Base-by-base conservation (phyloP, 306 rosid species). In the Neltuma alba region DNA sequence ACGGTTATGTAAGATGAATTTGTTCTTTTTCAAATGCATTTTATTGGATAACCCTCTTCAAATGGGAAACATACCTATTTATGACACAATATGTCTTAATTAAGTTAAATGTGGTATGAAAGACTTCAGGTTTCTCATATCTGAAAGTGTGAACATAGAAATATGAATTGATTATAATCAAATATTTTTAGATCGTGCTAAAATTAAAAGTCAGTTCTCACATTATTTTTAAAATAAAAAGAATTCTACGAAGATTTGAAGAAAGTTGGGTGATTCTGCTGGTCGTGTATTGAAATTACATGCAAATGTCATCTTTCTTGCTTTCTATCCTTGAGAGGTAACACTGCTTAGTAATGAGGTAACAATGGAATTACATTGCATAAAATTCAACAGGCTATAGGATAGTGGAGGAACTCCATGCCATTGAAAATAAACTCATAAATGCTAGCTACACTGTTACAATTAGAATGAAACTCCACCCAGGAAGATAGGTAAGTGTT, bases 361-460 rank as follows among this genome's bases (percentile, higher is more conserved):
- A 70, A 23, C 75, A 30, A 82, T 30, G 42, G 55, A 82, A 77
- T 77, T 18, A 45, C 40, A 38, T 71, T 20, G n/a, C 33, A 36
- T 23, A 44, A n/a, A n/a, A n/a, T n/a, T n/a, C 65, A 33, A 45
- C 36, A 28, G 75, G 18, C 16, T 33, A n/a, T 15, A 33, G 20
- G 38, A 45, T 14, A 33, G 27, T 76, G 47, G 64, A 50, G 34
- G 30, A 67, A 79, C 77, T 79, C 69, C 31, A 83, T 69, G 70
- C 30, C 6, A 30, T 9, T 30, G 25, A 30, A 83, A 67, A 67
- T 45, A 67, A 57, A 15, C 21, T 48, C 16, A 33, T 30, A 33
- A 65, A 60, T 76, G 57, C 23, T 38, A 41, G 11, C 48, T 36
- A 15, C 48, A 68, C 50, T 1, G 77, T 79, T 74, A 27, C 40